Conservation (phyloP, 345 rosid species). For the Camelina hispida region DNA sequence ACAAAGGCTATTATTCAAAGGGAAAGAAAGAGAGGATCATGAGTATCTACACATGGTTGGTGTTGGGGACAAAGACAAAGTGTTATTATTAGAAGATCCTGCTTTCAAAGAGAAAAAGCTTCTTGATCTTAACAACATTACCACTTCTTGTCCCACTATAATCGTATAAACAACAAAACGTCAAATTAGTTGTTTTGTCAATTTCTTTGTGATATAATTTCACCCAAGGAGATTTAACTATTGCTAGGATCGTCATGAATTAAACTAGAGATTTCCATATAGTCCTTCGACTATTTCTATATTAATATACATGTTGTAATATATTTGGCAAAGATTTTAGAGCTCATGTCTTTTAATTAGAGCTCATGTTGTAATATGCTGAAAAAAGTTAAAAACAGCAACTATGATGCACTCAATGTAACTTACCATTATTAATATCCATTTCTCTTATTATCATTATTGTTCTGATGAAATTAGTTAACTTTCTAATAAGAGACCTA, state of each 20-base stretch:
- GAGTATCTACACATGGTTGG: slow-evolving; percentile 96
- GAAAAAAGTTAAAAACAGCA: not conserved
- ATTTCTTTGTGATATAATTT: slow-evolving; percentile 26
- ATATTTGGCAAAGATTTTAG: not conserved
- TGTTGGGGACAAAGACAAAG: slow-evolving; percentile 82
- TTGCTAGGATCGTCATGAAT: slow-evolving; percentile 7
- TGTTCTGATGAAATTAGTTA: slow-evolving; percentile 28
- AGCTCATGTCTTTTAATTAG: not conserved
- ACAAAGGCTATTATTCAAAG: slow-evolving; percentile 87
- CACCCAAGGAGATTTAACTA: slow-evolving; percentile 15
- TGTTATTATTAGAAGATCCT: slow-evolving; percentile 83
- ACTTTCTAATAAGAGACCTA: slow-evolving; percentile 23
- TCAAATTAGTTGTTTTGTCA: slow-evolving; percentile 20
- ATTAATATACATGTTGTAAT: slow-evolving; percentile 20
- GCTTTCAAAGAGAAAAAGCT: slow-evolving; percentile 80
- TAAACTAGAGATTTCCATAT: slow-evolving; percentile 1
- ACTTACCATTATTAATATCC: not conserved
- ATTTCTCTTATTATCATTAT: slow-evolving; percentile 23
- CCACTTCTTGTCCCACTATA: slow-evolving; percentile 54
- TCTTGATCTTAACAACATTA: slow-evolving; percentile 45
- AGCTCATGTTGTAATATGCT: not conserved
- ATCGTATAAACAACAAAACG: slow-evolving; percentile 49
- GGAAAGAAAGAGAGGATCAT: slow-evolving; percentile 81
- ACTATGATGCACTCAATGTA: not conserved
- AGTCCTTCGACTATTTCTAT: not conserved